Conservation (phyloP, 2,329 filamentous ascomycete species). For the Beauveria asiatica region DNA sequence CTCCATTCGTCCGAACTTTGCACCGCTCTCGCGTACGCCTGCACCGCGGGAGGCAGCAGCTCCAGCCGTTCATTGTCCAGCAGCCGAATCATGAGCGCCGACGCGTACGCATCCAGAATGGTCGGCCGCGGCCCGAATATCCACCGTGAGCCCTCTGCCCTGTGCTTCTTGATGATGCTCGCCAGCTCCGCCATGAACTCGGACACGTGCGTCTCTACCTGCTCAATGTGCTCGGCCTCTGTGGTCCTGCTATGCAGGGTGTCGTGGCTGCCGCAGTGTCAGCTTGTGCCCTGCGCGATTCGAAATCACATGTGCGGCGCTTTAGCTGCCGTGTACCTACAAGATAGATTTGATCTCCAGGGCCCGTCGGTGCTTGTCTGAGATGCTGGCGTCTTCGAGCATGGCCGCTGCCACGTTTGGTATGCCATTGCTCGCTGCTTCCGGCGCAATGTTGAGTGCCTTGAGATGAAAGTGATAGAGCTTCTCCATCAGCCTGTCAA, state of each 20-base stretch:
- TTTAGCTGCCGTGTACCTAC: constrained; percentile 16
- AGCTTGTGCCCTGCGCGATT: background rate
- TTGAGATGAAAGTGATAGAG: constrained; percentile 21
- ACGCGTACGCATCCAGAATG: constrained; percentile 22
- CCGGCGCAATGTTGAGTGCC: constrained; percentile 17
- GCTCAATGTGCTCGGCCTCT: constrained; percentile 18
- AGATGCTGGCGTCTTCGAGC: constrained; percentile 20
- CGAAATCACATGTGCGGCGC: too few relatives aligned
- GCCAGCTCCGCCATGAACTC: constrained; percentile 18
- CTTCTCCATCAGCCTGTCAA: constrained; percentile 18
- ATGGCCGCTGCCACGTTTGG: constrained; percentile 22
- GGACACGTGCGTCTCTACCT: constrained; percentile 17
- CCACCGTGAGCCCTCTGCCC: constrained; percentile 14
- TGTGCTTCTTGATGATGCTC: constrained; percentile 12
- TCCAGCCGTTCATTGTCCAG: constrained; percentile 19
- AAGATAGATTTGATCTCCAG: constrained; percentile 24
- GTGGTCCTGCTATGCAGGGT: constrained; percentile 17
- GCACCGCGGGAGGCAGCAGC: constrained; percentile 16
- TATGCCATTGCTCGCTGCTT: constrained; percentile 19
- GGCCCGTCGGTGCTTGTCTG: constrained; percentile 20
- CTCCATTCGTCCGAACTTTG: constrained; percentile 20
- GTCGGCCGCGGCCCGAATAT: constrained; percentile 22
- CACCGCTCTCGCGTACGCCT: constrained; percentile 16
- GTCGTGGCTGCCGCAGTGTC: constrained; percentile 18
- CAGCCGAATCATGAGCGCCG: constrained; percentile 16